A percentile compares a stretch with the other conserved stretches of the same genome.
Evolutionary conservation across 305 asterid species (phyloP).

Genomic region (Rubia tinctorum): DNA sequence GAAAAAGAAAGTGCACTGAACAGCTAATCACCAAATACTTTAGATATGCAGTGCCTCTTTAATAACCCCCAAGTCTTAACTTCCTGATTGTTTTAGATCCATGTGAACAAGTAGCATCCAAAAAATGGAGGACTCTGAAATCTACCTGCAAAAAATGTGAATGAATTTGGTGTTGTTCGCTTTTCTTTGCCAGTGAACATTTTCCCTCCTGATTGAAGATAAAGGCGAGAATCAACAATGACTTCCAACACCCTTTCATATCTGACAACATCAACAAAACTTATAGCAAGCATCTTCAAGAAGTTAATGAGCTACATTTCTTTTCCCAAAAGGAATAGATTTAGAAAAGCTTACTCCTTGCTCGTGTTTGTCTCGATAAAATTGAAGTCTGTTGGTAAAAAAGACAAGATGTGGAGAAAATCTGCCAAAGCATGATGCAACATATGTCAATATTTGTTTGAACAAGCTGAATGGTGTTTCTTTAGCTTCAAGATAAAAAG

Average conservation of each 20-base stretch:
- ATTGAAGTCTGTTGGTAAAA: slow-evolving; percentile 34
- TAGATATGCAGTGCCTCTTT: slow-evolving; percentile 5
- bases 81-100: neutral
- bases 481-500: neutral
- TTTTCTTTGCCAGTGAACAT: slow-evolving; percentile 34
- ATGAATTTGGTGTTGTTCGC: slow-evolving; percentile 30
- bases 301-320: slow-evolving; percentile 1
- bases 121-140: neutral
- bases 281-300: slow-evolving; percentile 12
- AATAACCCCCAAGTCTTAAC: neutral
- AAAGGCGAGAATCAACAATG: slow-evolving; percentile 43
- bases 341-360: slow-evolving; percentile 28
- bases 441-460: slow-evolving; percentile 3
- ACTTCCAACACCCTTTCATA: slow-evolving; percentile 26
- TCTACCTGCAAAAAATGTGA: slow-evolving; percentile 30
- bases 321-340: neutral
- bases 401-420: slow-evolving; percentile 37
- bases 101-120: neutral
- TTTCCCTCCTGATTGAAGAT: slow-evolving; percentile 34
- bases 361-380: slow-evolving; percentile 29
- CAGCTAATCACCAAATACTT: neutral
- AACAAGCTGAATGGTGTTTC: neutral
- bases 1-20: neutral
- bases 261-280: slow-evolving; percentile 18
- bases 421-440: slow-evolving; percentile 24